Evolutionary conservation across 2,329 filamentous ascomycete genomes (phyloP).

Genomic region (Hypocreales sp.): DNA sequence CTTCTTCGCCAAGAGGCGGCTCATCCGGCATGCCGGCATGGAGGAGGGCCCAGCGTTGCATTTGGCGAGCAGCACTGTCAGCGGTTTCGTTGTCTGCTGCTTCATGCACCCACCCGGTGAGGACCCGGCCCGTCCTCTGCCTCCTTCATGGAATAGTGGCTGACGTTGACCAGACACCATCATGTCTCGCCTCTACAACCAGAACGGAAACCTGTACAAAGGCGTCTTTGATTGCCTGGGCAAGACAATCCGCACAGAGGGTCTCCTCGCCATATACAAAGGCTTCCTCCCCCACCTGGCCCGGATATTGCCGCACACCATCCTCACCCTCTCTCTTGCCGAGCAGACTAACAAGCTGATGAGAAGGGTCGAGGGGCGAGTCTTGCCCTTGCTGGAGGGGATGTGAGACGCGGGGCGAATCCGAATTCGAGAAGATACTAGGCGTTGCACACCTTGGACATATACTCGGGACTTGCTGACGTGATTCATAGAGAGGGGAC

Average conservation of each 20-base stretch:
- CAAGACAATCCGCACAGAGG: slow-evolving; percentile 85
- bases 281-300: slow-evolving; percentile 92
- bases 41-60: slow-evolving; percentile 82
- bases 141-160: too few relatives aligned
- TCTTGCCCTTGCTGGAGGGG: slow-evolving; percentile 30
- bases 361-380: slow-evolving; percentile 52
- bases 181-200: slow-evolving; percentile 98
- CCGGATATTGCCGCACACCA: slow-evolving; percentile 87
- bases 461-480: too few relatives aligned
- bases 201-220: slow-evolving; percentile 92
- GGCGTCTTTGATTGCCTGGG: slow-evolving; percentile 83
- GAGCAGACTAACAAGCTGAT: slow-evolving; percentile 96
- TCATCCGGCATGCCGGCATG: slow-evolving; percentile 74
- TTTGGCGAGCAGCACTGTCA: slow-evolving; percentile 72
- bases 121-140: too few relatives aligned
- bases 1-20: slow-evolving; percentile 84
- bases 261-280: slow-evolving; percentile 89
- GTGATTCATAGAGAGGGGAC: too few relatives aligned
- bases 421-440: too few relatives aligned
- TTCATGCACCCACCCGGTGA: slow-evolving; percentile 93
- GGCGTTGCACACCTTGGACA: too few relatives aligned
- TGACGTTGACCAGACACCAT: slow-evolving; percentile 59
- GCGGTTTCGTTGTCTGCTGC: slow-evolving; percentile 91
- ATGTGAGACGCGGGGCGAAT: too few relatives aligned
- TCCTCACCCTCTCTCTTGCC: slow-evolving; percentile 80